Percentiles rank a stretch among this genome's conserved stretches.
phyloP scores from a whole-genome alignment of 208 protist species.

The Vickermania spadyakhi region DNA sequence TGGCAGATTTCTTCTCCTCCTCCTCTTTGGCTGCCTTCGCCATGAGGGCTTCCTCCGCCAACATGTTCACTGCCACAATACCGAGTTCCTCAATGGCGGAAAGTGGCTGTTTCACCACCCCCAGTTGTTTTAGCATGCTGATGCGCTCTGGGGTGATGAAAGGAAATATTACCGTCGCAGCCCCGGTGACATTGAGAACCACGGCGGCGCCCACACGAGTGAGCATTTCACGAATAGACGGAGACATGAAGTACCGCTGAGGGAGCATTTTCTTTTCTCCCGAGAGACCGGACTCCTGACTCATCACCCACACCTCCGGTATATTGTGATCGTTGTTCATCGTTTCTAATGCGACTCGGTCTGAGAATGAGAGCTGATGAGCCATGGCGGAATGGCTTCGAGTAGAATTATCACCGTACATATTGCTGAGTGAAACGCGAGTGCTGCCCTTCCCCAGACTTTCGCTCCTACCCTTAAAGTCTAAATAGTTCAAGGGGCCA shows the following conservation, averaged over 20 bases:
- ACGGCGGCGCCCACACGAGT: background rate
- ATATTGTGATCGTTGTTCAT: background rate
- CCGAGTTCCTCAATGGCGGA: constrained; percentile 40
- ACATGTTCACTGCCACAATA: constrained; percentile 37
- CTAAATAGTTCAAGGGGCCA: background rate
- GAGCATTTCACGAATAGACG: background rate
- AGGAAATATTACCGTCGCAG: constrained; percentile 34
- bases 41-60: constrained; percentile 27
- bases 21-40: constrained; percentile 10
- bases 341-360: background rate
- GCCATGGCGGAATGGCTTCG: background rate
- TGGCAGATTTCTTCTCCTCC: constrained; percentile 15
- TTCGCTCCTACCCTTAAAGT: background rate
- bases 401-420: background rate
- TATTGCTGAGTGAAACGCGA: no score
- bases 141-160: constrained; percentile 62
- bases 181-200: constrained; percentile 4
- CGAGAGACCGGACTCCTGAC: background rate
- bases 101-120: constrained; percentile 1
- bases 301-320: background rate
- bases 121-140: constrained; percentile 23
- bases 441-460: background rate
- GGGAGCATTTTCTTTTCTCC: background rate
- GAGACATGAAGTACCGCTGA: background rate
- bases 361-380: no score